phyloP scores from a whole-genome alignment of 2,329 filamentous ascomycete species.

The Tolypocladium sp. region DNA sequence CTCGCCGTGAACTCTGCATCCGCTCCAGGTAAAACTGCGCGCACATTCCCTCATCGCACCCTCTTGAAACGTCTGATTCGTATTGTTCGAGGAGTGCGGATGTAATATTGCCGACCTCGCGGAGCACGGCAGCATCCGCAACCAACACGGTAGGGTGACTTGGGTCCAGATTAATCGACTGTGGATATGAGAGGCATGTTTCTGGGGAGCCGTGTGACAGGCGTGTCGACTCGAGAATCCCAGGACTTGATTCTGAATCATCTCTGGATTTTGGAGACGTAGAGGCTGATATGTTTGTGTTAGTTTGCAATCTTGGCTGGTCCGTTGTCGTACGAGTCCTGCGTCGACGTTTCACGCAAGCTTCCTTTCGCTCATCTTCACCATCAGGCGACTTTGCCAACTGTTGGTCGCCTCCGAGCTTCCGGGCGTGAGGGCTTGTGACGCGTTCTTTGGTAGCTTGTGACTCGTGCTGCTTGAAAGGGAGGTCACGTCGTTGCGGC shows the following conservation, averaged over 20 bases:
- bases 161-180: neutral
- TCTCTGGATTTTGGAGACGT: neutral
- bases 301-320: neutral
- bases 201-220: neutral
- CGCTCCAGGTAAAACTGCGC: slow-evolving; percentile 22
- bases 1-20: slow-evolving; percentile 13
- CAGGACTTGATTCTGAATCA: neutral
- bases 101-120: slow-evolving; percentile 14
- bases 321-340: too few species aligned
- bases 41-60: slow-evolving; percentile 10
- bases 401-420: neutral
- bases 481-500: slow-evolving; percentile 20
- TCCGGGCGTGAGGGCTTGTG: neutral
- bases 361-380: neutral
- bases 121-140: slow-evolving; percentile 13
- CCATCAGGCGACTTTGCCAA: neutral
- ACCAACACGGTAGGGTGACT: slow-evolving; percentile 12
- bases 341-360: neutral
- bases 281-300: neutral
- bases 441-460: neutral
- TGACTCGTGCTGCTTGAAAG: slow-evolving; percentile 3
- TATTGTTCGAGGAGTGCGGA: slow-evolving; percentile 21
- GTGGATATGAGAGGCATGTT: neutral
- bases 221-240: neutral
- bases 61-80: slow-evolving; percentile 15